These are phyloP conservation scores for Rosa rugosa DNA, from an alignment of 306 rosid genomes.

Conservation along the genomic window DNA sequence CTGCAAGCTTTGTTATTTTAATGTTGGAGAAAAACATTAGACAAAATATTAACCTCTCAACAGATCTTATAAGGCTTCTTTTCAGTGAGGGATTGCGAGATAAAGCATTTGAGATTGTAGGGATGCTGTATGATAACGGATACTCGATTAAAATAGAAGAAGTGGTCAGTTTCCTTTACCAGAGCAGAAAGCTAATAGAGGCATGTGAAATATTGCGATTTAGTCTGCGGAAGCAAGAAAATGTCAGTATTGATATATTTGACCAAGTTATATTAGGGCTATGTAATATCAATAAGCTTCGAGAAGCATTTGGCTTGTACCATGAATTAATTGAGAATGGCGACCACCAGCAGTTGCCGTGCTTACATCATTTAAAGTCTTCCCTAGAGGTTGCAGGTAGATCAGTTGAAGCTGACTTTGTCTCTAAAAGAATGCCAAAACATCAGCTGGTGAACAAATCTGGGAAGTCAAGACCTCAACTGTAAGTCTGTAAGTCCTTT, in stretches of 20 bases:
- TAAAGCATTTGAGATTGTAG: conserved; percentile 56
- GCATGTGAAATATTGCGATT: conserved; percentile 59
- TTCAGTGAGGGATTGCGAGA: conserved; percentile 48
- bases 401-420: conserved; percentile 60
- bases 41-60: conserved; percentile 69
- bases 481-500: conserved; percentile 31
- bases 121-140: conserved; percentile 63
- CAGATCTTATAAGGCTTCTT: conserved; percentile 56
- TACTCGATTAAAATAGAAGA: conserved; percentile 59
- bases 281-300: conserved; percentile 49
- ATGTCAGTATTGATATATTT: conserved; percentile 38
- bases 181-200: conserved; percentile 50
- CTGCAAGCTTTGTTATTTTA: conserved; percentile 50
- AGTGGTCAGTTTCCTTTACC: conserved; percentile 50
- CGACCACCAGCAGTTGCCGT: conserved; percentile 51
- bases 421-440: conserved; percentile 55
- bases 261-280: conserved; percentile 52
- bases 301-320: conserved; percentile 73
- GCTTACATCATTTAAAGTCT: conserved; percentile 46
- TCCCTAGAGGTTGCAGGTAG: conserved; percentile 56
- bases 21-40: conserved; percentile 71
- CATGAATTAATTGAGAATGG: conserved; percentile 61
- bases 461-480: conserved; percentile 26
- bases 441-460: conserved; percentile 18
- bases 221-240: conserved; percentile 49